Evolutionary conservation across 2,329 filamentous ascomycete species (phyloP).

Genomic region (Aspergillus jensenii): DNA sequence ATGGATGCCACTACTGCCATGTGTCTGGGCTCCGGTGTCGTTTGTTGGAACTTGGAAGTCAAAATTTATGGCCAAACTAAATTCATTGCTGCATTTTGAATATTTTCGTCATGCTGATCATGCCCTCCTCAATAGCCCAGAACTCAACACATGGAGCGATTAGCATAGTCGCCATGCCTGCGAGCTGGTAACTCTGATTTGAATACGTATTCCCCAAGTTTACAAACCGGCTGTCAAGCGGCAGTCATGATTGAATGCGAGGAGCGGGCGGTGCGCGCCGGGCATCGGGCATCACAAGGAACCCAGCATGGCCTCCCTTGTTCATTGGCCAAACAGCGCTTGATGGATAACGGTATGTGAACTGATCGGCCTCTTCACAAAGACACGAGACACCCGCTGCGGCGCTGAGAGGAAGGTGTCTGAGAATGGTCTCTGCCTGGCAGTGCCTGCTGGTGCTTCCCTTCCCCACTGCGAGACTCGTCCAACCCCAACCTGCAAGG

Average conservation of each 20-base stretch:
- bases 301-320: not conserved
- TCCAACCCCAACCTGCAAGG: not conserved
- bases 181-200: no score
- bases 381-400: not conserved
- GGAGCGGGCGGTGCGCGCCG: no score
- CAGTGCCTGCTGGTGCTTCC: not conserved
- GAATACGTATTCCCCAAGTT: not conserved
- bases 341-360: not conserved
- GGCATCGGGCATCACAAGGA: not conserved
- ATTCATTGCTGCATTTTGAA: no score
- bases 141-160: not conserved
- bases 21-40: slow-evolving; percentile 9
- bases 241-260: not conserved
- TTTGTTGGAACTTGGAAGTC: slow-evolving; percentile 20
- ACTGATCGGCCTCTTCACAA: not conserved
- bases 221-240: not conserved
- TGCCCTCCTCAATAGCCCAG: not conserved
- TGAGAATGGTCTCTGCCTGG: not conserved
- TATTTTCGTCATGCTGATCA: no score
- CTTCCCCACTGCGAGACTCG: not conserved
- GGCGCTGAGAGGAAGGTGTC: no score
- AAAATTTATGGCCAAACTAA: not conserved
- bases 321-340: not conserved
- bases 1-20: slow-evolving; percentile 20
- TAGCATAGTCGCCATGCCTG: not conserved